Percentiles rank a stretch among this genome's conserved stretches.
Evolutionary conservation across 192 early-diverging fungal genomes (phyloP).

Genomic region (Neocallimastix lanati): DNA sequence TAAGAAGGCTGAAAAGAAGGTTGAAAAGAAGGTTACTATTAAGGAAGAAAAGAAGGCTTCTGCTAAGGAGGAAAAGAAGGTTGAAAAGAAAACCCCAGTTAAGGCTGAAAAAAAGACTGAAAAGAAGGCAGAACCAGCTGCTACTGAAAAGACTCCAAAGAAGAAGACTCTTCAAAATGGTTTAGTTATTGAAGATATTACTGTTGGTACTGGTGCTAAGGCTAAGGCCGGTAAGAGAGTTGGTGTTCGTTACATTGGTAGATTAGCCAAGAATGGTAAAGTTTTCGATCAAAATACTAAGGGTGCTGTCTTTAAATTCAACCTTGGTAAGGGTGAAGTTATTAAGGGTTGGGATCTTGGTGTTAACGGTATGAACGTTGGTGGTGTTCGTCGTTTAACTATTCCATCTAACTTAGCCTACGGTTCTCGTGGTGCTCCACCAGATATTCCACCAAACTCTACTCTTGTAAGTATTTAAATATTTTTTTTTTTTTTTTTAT

Average conservation of each 20-base stretch:
- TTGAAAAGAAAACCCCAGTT: neutral
- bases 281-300: slow-evolving; percentile 90
- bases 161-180: slow-evolving; percentile 50
- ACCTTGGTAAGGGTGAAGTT: slow-evolving; percentile 60
- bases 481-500: no score
- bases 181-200: slow-evolving; percentile 62
- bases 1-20: slow-evolving; percentile 2
- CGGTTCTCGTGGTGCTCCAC: slow-evolving; percentile 63
- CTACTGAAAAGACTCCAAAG: slow-evolving; percentile 7
- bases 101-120: slow-evolving; percentile 17
- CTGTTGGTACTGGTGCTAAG: slow-evolving; percentile 33
- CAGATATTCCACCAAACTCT: slow-evolving; percentile 53
- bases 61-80: slow-evolving; percentile 7
- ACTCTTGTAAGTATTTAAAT: neutral
- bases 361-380: slow-evolving; percentile 73
- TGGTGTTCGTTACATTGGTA: slow-evolving; percentile 87
- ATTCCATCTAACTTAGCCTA: slow-evolving; percentile 66
- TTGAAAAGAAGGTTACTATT: slow-evolving; percentile 18
- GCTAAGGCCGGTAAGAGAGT: slow-evolving; percentile 50
- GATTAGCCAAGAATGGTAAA: slow-evolving; percentile 66
- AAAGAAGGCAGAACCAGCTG: slow-evolving; percentile 11
- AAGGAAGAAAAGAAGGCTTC: slow-evolving; percentile 18
- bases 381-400: slow-evolving; percentile 75
- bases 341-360: slow-evolving; percentile 96
- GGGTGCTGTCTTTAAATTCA: slow-evolving; percentile 75